Evolutionary conservation across 108 stramenopile species (phyloP).

Genomic region (Stephanodiscus minutulus): DNA sequence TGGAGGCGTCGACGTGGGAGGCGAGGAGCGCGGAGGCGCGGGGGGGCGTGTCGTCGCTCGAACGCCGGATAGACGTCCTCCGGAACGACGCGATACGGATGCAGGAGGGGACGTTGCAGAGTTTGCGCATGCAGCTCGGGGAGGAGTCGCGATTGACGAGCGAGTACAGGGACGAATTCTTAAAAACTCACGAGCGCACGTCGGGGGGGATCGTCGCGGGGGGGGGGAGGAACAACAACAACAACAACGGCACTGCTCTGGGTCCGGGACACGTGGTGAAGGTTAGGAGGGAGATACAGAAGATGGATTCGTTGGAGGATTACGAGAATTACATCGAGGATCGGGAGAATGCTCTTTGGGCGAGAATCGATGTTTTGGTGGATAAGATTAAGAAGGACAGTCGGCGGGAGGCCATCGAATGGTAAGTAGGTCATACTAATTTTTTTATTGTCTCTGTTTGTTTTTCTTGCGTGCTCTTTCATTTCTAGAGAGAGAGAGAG

Average conservation of each 20-base stretch:
- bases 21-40: not conserved
- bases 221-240: too few relatives aligned
- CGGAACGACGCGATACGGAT: not conserved
- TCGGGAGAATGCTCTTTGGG: slow-evolving; percentile 59
- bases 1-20: not conserved
- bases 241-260: not conserved
- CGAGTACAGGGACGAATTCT: not conserved
- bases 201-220: not conserved
- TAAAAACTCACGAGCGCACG: not conserved
- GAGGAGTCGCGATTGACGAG: not conserved
- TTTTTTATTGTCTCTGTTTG: not conserved
- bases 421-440: slow-evolving; percentile 38
- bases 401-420: slow-evolving; percentile 38
- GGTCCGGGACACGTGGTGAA: not conserved
- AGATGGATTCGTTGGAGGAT: slow-evolving; percentile 25
- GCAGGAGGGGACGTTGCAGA: not conserved
- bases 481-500: too few relatives aligned
- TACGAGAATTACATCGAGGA: slow-evolving; percentile 27
- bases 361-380: slow-evolving; percentile 33
- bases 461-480: not conserved
- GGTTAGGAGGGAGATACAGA: not conserved
- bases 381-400: slow-evolving; percentile 28
- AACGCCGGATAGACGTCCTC: slow-evolving; percentile 1
- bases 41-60: not conserved
- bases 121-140: not conserved